Percentiles rank a stretch among this genome's conserved stretches.
Conservation (phyloP, 495 filamentous ascomycete species). For the Neurospora sp. region DNA sequence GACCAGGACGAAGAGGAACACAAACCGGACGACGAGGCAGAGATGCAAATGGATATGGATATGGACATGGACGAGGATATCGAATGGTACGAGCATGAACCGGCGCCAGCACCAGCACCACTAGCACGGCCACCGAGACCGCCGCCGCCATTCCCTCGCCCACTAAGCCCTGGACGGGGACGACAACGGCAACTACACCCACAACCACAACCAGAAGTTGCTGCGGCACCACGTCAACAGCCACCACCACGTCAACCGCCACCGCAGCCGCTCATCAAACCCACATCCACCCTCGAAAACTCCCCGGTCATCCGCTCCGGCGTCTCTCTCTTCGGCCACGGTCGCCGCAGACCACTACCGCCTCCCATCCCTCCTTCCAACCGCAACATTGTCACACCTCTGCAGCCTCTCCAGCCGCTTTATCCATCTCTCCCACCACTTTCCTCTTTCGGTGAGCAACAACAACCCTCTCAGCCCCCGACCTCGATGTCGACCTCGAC, state of each 20-base stretch:
- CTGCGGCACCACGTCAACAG: background rate
- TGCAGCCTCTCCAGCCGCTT: background rate
- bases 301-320: background rate
- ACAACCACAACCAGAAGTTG: background rate
- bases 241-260: background rate
- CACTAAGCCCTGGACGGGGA: background rate
- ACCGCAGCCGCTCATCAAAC: background rate
- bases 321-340: background rate
- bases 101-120: background rate
- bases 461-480: background rate
- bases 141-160: background rate
- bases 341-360: background rate
- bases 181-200: background rate
- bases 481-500: background rate
- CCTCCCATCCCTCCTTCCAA: background rate
- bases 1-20: background rate
- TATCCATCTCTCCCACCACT: background rate
- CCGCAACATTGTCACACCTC: background rate
- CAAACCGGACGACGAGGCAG: background rate
- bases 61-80: background rate
- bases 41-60: background rate
- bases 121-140: background rate
- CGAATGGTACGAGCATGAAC: background rate
- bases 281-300: background rate
- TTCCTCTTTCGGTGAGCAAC: background rate